A percentile compares a stretch with the other conserved stretches of the same genome.
These are phyloP conservation scores for Allium sativum DNA, from an alignment of 106 monocot species.

Conservation along the genomic window DNA sequence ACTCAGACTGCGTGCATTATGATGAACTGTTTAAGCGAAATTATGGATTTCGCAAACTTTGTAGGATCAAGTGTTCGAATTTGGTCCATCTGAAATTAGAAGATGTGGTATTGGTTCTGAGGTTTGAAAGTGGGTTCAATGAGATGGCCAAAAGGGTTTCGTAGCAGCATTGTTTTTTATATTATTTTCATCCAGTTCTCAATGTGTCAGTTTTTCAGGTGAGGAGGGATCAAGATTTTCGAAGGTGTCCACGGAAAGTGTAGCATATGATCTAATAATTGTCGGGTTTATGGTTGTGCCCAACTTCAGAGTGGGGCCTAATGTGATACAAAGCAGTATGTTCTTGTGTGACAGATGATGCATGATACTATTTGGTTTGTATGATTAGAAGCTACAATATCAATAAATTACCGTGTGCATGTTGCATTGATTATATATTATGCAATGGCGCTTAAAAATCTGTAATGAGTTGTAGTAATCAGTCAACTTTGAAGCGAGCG, in stretches of 20 bases:
- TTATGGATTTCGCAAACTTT: conserved; percentile 19
- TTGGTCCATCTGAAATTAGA: conserved; percentile 65
- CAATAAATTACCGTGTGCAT: no score
- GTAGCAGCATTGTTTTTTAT: conserved; percentile 63
- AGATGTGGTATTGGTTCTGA: conserved; percentile 29
- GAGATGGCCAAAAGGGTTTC: conserved; percentile 72
- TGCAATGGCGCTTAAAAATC: no score
- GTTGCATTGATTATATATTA: no score
- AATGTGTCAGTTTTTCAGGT: conserved; percentile 41
- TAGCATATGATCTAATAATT: conserved; percentile 5
- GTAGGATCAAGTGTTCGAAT: conserved; percentile 38
- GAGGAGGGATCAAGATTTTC: no score
- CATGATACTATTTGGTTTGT: no score
- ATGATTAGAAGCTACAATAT: no score
- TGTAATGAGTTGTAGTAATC: no score
- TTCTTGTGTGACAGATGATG: conserved; percentile 18
- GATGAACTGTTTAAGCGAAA: neutral
- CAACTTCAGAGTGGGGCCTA: conserved; percentile 49
- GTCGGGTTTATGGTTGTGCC: conserved; percentile 82
- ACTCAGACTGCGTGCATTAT: conserved; percentile 6
- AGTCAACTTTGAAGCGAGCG: no score
- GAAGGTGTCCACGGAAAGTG: no score
- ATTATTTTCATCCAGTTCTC: conserved; percentile 32
- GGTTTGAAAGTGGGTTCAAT: conserved; percentile 34
- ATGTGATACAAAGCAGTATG: conserved; percentile 58